Conservation (phyloP, 805 yeast species). For the Komagataella pseudopastoris region DNA sequence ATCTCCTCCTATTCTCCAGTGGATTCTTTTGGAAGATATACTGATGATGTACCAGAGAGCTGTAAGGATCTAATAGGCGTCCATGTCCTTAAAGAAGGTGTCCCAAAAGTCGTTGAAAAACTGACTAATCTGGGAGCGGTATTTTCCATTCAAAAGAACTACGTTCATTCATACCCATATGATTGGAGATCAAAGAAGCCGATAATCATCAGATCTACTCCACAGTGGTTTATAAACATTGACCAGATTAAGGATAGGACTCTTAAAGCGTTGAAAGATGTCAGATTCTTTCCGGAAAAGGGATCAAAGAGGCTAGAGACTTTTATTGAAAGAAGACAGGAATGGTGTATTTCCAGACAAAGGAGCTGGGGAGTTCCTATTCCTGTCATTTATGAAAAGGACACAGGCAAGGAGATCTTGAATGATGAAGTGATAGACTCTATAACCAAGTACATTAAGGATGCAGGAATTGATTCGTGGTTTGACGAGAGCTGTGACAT, state of each 20-base stretch:
- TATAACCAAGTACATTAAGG: conserved; percentile 41
- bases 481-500: conserved; percentile 31
- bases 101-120: conserved; percentile 26
- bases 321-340: conserved; percentile 66
- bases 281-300: conserved; percentile 58
- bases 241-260: conserved; percentile 58
- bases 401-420: conserved; percentile 51
- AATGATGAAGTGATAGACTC: conserved; percentile 40
- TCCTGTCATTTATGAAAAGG: conserved; percentile 60
- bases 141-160: conserved; percentile 30
- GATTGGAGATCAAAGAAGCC: conserved; percentile 97
- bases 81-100: conserved; percentile 52
- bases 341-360: conserved; percentile 97
- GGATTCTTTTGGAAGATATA: conserved; percentile 59
- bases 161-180: conserved; percentile 81
- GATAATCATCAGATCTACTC: conserved; percentile 87
- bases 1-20: conserved; percentile 66
- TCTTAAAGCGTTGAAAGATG: conserved; percentile 37
- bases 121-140: conserved; percentile 31
- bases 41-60: conserved; percentile 32
- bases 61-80: conserved; percentile 32
- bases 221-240: conserved; percentile 93
- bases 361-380: conserved; percentile 98
- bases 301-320: conserved; percentile 62
- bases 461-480: conserved; percentile 71